A percentile compares a stretch with the other conserved stretches of the same genome.
These are phyloP conservation scores for Malassezia arunalokei DNA, from an alignment of 1,284 basidiomycete genomes.

Conservation along the genomic window DNA sequence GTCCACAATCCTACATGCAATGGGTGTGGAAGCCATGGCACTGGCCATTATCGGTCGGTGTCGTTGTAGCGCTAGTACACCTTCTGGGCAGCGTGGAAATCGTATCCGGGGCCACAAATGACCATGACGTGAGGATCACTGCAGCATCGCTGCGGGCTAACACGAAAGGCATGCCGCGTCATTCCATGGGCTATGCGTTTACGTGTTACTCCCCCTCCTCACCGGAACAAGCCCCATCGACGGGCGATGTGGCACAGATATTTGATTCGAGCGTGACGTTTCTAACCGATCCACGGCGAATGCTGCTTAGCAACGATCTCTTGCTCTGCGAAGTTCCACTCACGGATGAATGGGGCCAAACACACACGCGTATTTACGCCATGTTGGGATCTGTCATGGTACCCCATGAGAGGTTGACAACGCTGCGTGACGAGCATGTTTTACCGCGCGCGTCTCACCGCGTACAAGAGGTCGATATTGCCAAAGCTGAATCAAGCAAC, in stretches of 20 bases:
- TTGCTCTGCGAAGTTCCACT: conserved; percentile 11
- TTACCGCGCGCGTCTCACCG: background rate
- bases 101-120: too few species aligned
- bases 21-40: too few species aligned
- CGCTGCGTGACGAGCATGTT: background rate
- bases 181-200: background rate
- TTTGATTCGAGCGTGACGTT: background rate
- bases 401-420: background rate
- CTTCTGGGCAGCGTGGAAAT: too few species aligned
- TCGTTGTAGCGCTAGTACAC: too few species aligned
- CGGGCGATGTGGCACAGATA: background rate
- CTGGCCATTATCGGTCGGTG: too few species aligned
- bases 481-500: background rate
- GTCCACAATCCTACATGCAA: too few species aligned
- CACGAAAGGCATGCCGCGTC: too few species aligned
- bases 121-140: too few species aligned
- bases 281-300: conserved; percentile 6
- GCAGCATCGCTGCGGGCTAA: too few species aligned
- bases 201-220: background rate
- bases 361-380: conserved; percentile 6
- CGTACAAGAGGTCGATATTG: background rate
- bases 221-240: background rate
- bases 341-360: background rate
- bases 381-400: conserved; percentile 16
- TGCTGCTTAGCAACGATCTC: conserved; percentile 7